Evolutionary conservation across 768 basidiomycete genomes (phyloP), one percentile per base, ranked within the genome.

Genomic region (Leucocoprinus leucothites): DNA sequence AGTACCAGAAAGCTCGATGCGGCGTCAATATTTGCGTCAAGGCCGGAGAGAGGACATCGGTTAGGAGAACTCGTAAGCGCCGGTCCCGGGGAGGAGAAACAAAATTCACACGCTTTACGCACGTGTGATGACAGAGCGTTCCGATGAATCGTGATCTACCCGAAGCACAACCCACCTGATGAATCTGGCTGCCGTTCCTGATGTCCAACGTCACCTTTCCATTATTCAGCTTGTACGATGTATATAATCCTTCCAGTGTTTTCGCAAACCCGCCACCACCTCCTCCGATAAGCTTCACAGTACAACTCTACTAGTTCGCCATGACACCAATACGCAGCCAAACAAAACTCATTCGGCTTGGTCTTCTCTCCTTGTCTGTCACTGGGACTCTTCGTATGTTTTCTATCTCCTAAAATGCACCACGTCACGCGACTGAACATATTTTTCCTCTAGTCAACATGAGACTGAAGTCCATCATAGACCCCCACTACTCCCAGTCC

Each of bases 301-400:
- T 5, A 31, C 31, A 31, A 5, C 18, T 14, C 25, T 18, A 18
- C 2, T 19, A 22, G 18, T 18, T 26, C 40, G 6, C n/a, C 26
- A 56, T 56, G 54, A 42, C 54, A 21, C 41, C 48, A 9, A 28
- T 43, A 11, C 54, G 47, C 35, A 49, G 54, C 54, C 47, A 56
- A 14, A 19, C 48, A n/a, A 56, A 47, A 22, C 54, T 56, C 38
- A 49, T 48, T 36, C 54, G 54, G 3, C 47, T 56, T 11, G 42
- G 54, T 22, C 47, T 56, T 5, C 28, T 56, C 26, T 56, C 54
- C 42, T 40, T 56, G 7, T 56, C 54, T 4, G 50, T 51, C 13
- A 51, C 50, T 4, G 51, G 51, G 11, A 57, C 47, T 36, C 57
- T 57, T 28, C 51, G 51, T 49, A 31, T 21, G 57, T 51, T 19